A percentile compares a stretch with the other conserved stretches of the same genome.
Conservation (phyloP, 108 stramenopile genomes). For the Nannochloropsis gaditana region DNA sequence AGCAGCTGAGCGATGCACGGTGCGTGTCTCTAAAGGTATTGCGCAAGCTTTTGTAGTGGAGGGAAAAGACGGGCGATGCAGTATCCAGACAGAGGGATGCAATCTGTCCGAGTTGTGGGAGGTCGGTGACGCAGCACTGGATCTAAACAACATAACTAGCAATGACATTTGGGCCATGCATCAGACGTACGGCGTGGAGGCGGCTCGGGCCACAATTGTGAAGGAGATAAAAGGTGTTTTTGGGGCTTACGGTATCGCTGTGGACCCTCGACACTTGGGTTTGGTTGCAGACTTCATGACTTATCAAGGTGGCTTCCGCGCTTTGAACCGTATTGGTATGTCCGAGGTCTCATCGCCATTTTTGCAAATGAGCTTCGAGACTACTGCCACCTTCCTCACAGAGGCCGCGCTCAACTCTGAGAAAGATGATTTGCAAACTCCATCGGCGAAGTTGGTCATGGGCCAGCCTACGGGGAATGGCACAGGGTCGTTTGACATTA, state of each 20-base stretch:
- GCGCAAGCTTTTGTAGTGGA: slow-evolving; percentile 64
- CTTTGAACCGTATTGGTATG: slow-evolving; percentile 97
- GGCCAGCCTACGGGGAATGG: slow-evolving; percentile 82
- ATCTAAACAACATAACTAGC: slow-evolving; percentile 35
- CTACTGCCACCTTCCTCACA: slow-evolving; percentile 87
- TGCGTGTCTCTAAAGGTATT: slow-evolving; percentile 72
- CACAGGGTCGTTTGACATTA: slow-evolving; percentile 77
- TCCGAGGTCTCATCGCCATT: slow-evolving; percentile 74
- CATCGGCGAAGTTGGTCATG: slow-evolving; percentile 87
- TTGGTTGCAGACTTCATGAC: slow-evolving; percentile 99
- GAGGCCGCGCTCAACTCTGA: slow-evolving; percentile 71
- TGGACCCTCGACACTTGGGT: slow-evolving; percentile 90
- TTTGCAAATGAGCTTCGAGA: slow-evolving; percentile 98
- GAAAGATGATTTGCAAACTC: slow-evolving; percentile 68
- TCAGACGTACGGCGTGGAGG: slow-evolving; percentile 94
- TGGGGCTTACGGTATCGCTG: slow-evolving; percentile 95
- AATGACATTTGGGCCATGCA: slow-evolving; percentile 90
- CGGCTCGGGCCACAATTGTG: slow-evolving; percentile 84
- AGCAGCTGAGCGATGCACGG: slow-evolving; percentile 69
- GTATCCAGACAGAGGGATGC: neutral
- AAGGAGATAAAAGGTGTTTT: slow-evolving; percentile 93
- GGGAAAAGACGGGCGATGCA: neutral
- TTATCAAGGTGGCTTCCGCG: slow-evolving; percentile 82
- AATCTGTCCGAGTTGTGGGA: neutral
- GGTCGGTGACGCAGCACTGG: neutral